phyloP scores from a whole-genome alignment of 257 asterid genomes.

The Solanum rostratum region DNA sequence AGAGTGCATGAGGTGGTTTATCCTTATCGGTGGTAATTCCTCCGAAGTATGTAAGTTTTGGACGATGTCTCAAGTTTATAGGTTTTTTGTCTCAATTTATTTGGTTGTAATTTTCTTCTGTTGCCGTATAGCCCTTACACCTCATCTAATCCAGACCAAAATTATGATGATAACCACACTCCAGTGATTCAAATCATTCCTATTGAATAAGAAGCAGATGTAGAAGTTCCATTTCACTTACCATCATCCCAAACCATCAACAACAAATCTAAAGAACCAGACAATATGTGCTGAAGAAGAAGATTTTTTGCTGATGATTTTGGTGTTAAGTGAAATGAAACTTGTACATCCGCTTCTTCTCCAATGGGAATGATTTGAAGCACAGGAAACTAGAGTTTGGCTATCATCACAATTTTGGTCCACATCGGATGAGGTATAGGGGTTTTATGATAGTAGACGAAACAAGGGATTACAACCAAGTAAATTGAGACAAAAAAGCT shows the following conservation, averaged over 20 bases:
- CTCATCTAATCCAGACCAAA: background rate
- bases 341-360: constrained; percentile 9
- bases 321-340: background rate
- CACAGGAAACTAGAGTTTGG: constrained; percentile 8
- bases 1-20: constrained; percentile 12
- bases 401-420: background rate
- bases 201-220: constrained; percentile 19
- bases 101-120: background rate
- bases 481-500: background rate
- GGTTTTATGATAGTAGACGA: constrained; percentile 11
- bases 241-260: background rate
- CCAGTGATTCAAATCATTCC: constrained; percentile 20
- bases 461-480: constrained; percentile 2
- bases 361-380: constrained; percentile 26
- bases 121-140: constrained; percentile 13
- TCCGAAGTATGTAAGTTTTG: constrained; percentile 15
- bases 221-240: background rate
- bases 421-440: constrained; percentile 1
- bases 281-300: too few relatives aligned
- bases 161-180: constrained; percentile 16
- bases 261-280: background rate
- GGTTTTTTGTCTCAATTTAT: background rate
- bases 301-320: background rate
- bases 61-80: background rate
- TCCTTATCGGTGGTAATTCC: constrained; percentile 23